Conservation (phyloP, 2,329 filamentous ascomycete genomes). For the Penicillium rolfsii region DNA sequence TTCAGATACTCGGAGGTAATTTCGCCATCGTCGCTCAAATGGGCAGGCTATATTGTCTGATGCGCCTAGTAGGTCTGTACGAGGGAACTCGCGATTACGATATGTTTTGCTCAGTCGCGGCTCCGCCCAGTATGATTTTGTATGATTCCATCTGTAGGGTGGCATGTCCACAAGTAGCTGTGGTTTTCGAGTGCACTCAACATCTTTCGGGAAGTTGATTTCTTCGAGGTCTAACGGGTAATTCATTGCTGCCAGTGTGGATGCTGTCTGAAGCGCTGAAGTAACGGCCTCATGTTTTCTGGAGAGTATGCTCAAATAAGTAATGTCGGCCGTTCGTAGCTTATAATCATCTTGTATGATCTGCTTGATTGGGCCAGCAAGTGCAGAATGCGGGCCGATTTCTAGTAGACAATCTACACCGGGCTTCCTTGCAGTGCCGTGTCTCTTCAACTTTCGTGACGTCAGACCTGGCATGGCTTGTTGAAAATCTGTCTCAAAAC, state of each 20-base stretch:
- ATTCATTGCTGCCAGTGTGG: constrained; percentile 12
- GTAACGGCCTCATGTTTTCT: constrained; percentile 11
- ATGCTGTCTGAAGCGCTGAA: background rate
- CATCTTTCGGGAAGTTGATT: constrained; percentile 21
- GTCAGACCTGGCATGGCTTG: background rate
- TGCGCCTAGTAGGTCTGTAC: constrained; percentile 35
- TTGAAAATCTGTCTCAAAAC: constrained; percentile 24
- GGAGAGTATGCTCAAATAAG: constrained; percentile 6
- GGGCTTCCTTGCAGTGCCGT: constrained; percentile 10
- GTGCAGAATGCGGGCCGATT: constrained; percentile 42
- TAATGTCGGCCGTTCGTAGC: constrained; percentile 4
- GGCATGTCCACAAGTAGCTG: constrained; percentile 32
- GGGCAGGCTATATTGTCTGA: constrained; percentile 15
- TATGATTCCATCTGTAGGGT: constrained; percentile 34
- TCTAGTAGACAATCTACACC: constrained; percentile 32
- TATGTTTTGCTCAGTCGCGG: constrained; percentile 27
- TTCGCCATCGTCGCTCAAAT: constrained; percentile 34
- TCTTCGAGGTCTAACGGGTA: constrained; percentile 20
- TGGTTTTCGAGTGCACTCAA: background rate
- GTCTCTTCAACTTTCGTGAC: constrained; percentile 5
- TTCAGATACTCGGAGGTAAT: constrained; percentile 32
- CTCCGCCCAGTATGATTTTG: constrained; percentile 32
- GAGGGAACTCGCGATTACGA: constrained; percentile 22
- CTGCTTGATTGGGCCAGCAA: constrained; percentile 35
- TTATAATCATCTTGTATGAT: constrained; percentile 11